Conservation (phyloP, 352 stramenopile species). For the Albugo laibachii region DNA sequence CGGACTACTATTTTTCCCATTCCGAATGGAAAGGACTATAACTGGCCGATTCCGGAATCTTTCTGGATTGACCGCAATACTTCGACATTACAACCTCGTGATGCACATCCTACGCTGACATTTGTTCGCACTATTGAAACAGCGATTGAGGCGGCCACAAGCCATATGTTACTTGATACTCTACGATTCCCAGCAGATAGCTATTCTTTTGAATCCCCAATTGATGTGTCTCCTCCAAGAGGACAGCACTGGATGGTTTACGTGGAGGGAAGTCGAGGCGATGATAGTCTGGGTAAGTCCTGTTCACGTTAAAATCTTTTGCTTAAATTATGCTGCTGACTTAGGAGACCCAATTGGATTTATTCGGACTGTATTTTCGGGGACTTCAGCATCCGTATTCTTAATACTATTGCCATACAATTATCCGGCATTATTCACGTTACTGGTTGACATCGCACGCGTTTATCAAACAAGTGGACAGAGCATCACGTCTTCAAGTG, state of each 20-base stretch:
- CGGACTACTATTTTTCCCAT: conserved; percentile 58
- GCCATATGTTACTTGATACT: conserved; percentile 74
- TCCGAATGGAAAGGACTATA: conserved; percentile 59
- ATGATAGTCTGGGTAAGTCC: conserved; percentile 40
- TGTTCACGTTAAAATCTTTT: neutral
- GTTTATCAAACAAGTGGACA: conserved; percentile 66
- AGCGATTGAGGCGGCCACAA: conserved; percentile 62
- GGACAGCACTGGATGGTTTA: conserved; percentile 73
- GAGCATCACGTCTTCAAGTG: conserved; percentile 37
- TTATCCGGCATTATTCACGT: conserved; percentile 56
- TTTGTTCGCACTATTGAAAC: conserved; percentile 51
- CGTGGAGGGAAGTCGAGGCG: conserved; percentile 56
- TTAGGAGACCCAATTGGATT: conserved; percentile 65
- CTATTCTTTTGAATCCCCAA: conserved; percentile 37
- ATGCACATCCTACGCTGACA: conserved; percentile 57
- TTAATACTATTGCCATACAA: conserved; percentile 82
- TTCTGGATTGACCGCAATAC: conserved; percentile 78
- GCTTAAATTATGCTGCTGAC: neutral
- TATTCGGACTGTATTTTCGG: conserved; percentile 21
- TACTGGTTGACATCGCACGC: conserved; percentile 62
- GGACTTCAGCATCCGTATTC: conserved; percentile 11
- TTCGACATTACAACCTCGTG: conserved; percentile 36
- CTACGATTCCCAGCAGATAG: conserved; percentile 72
- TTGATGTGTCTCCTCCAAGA: conserved; percentile 36
- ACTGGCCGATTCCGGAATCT: conserved; percentile 58